Evolutionary conservation across 495 filamentous ascomycete species (phyloP).

Genomic region (Elasticomyces elasticus): DNA sequence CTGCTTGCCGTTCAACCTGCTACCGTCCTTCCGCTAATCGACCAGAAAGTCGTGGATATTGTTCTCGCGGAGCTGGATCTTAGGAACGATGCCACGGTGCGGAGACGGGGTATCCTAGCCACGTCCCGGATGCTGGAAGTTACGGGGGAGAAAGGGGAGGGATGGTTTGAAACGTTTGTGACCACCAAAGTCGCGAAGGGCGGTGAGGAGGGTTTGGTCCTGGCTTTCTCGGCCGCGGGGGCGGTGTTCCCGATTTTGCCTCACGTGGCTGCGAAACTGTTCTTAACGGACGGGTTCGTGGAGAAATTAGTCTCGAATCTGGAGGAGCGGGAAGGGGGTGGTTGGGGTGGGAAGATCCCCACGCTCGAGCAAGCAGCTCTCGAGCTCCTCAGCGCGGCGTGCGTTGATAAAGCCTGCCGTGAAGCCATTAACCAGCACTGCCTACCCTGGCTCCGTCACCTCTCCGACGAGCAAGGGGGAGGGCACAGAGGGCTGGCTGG

Average conservation of each 20-base stretch:
- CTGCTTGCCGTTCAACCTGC: constrained; percentile 50
- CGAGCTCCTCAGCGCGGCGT: constrained; percentile 83
- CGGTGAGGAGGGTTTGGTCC: constrained; percentile 49
- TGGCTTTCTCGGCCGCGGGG: constrained; percentile 82
- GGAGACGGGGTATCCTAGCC: constrained; percentile 65
- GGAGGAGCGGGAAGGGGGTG: constrained; percentile 61
- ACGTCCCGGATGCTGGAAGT: constrained; percentile 71
- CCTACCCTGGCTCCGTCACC: constrained; percentile 69
- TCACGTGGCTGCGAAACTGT: constrained; percentile 57
- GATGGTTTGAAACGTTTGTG: constrained; percentile 59
- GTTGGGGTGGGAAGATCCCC: constrained; percentile 19
- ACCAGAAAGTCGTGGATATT: constrained; percentile 68
- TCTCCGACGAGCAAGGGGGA: constrained; percentile 54
- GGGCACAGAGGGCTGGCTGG: constrained; percentile 61
- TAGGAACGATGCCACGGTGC: constrained; percentile 54
- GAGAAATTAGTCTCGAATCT: constrained; percentile 57
- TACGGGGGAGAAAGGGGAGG: constrained; percentile 55
- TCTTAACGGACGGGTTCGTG: constrained; percentile 77
- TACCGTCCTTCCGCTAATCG: constrained; percentile 55
- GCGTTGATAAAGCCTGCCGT: constrained; percentile 67
- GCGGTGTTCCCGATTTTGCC: constrained; percentile 78
- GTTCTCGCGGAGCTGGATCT: constrained; percentile 69
- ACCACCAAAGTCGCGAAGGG: constrained; percentile 41
- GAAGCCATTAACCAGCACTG: constrained; percentile 73
- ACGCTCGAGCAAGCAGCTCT: constrained; percentile 67